Conservation (phyloP, 306 rosid species). For the Casuarina cunninghamiana region DNA sequence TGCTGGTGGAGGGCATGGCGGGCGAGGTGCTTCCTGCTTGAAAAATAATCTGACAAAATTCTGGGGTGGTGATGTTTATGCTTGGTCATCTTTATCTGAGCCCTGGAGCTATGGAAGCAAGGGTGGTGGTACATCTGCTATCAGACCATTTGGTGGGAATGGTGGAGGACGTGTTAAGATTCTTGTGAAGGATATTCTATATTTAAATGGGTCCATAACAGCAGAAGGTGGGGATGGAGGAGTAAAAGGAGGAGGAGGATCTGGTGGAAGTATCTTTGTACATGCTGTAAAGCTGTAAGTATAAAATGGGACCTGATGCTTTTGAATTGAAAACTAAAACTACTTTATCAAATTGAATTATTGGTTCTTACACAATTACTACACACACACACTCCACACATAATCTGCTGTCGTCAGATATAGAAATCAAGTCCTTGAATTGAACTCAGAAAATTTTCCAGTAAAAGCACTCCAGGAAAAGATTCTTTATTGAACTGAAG, state of each 20-base stretch:
- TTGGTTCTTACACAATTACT: not conserved
- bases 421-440: not conserved
- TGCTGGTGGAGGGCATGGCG: slow-evolving; percentile 99
- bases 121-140: slow-evolving; percentile 72
- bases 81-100: slow-evolving; percentile 82
- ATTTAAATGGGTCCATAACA: slow-evolving; percentile 73
- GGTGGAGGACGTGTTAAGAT: slow-evolving; percentile 93
- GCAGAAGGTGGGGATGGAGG: slow-evolving; percentile 94
- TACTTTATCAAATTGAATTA: not conserved
- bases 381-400: not conserved
- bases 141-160: slow-evolving; percentile 68
- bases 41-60: slow-evolving; percentile 60
- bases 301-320: slow-evolving; percentile 25
- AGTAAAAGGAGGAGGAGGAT: slow-evolving; percentile 86
- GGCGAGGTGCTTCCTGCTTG: slow-evolving; percentile 95
- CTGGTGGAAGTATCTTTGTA: slow-evolving; percentile 89
- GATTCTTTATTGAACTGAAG: not conserved
- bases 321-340: not conserved
- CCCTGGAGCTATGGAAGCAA: slow-evolving; percentile 98
- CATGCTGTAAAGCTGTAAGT: slow-evolving; percentile 90
- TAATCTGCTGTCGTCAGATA: not conserved
- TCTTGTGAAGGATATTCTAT: slow-evolving; percentile 65
- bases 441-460: not conserved
- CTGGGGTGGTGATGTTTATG: slow-evolving; percentile 99
- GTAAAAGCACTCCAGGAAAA: not conserved